Evolutionary conservation across 148 eudicot genomes (phyloP), one percentile per base, ranked within the genome.

Genomic region (Camellia japonica): DNA sequence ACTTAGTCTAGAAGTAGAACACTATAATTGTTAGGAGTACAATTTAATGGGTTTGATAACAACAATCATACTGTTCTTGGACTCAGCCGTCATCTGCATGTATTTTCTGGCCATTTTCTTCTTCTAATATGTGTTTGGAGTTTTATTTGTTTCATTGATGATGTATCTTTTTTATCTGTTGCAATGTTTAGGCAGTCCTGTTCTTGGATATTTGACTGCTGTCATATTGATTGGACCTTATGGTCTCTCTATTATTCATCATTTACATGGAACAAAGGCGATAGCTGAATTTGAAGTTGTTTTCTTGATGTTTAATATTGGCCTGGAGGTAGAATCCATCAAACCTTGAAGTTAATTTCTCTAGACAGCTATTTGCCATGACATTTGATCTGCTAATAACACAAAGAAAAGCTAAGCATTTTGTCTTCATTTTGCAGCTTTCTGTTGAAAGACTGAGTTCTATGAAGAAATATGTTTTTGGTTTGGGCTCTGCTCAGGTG

Each of bases 401-500:
- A 49, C 79, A 80, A 52, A 64, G 62, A 63, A 19, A 18, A 56
- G 38, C 38, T 30, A 30, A 30, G 38, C 38, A 30, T 23, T 81
- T 63, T 30, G 56, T 81, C 76, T 70, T 70, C 20, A 68, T 66
- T 30, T 76, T 83, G 72, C 95, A 96, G 99, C 99, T 96, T 73
- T 96, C 99, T 71, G 97, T 96, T 85, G 99, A 96, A 91, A 90
- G 99, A 83, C 85, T 96, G 49, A 96, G 99, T 87, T 96, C 99
- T 86, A 96, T 96, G 99, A 96, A 96, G 97, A 96, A 96, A 84
- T 96, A 96, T 87, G 99, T 93, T 81, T 96, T 96, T 84, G 99
- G 99, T 68, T 88, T 96, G 91, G 99, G 99, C 80, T 87, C 94
- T 74, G 94, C 99, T 78, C 99, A 96, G 99, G 99, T 93, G 85